phyloP scores from a whole-genome alignment of 805 yeast genomes.

The Starmerella cellae region DNA sequence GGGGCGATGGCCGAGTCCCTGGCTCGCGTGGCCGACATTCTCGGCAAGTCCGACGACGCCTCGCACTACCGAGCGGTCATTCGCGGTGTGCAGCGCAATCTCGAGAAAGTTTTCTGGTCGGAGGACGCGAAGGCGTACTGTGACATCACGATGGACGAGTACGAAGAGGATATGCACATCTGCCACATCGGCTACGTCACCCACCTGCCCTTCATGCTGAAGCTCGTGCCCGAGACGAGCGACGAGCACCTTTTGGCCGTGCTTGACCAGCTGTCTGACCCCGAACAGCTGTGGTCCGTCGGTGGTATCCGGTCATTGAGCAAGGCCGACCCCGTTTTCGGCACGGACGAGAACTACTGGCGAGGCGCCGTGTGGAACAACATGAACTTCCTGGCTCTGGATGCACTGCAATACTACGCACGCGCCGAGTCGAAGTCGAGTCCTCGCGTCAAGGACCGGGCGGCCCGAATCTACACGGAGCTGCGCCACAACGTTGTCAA shows the following conservation, averaged over 20 bases:
- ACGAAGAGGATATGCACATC: slow-evolving; percentile 50
- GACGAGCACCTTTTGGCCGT: slow-evolving; percentile 39
- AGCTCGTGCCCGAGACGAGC: slow-evolving; percentile 39
- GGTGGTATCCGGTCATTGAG: slow-evolving; percentile 77
- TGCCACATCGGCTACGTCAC: slow-evolving; percentile 86
- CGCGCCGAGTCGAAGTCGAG: slow-evolving; percentile 25
- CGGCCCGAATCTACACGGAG: slow-evolving; percentile 39
- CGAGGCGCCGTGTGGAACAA: slow-evolving; percentile 88
- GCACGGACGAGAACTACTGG: slow-evolving; percentile 87
- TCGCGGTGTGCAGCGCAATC: slow-evolving; percentile 43
- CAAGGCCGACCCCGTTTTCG: slow-evolving; percentile 48
- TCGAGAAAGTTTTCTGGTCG: slow-evolving; percentile 74
- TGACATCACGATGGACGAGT: slow-evolving; percentile 66
- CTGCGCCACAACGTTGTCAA: slow-evolving; percentile 55
- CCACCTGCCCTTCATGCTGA: slow-evolving; percentile 68
- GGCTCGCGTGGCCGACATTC: slow-evolving; percentile 51
- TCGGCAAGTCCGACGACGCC: slow-evolving; percentile 49
- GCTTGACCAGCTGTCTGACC: slow-evolving; percentile 49
- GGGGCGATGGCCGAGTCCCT: slow-evolving; percentile 83
- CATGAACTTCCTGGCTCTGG: slow-evolving; percentile 71
- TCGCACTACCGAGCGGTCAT: slow-evolving; percentile 41
- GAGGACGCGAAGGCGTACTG: slow-evolving; percentile 55
- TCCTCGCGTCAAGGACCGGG: slow-evolving; percentile 27
- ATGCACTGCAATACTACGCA: slow-evolving; percentile 48
- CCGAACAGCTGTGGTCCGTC: slow-evolving; percentile 59